Percentiles rank a stretch among this genome's conserved stretches.
These are phyloP conservation scores for Suillus weaverae DNA, from an alignment of 768 basidiomycete genomes.

Conservation along the genomic window DNA sequence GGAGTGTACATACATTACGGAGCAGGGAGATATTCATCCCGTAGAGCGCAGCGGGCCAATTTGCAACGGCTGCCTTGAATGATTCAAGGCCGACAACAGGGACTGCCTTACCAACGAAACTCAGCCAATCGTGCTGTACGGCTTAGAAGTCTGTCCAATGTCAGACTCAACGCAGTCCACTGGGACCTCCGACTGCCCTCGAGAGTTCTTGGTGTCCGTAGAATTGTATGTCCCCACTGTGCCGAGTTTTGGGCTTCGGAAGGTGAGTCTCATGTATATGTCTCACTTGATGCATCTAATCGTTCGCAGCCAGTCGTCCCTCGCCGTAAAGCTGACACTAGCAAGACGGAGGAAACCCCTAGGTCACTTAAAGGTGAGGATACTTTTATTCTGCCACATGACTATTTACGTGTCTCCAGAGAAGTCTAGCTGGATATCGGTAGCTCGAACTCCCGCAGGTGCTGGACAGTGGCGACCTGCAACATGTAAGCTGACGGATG, in stretches of 20 bases:
- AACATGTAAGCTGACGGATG: conserved; percentile 68
- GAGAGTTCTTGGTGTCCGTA: conserved; percentile 61
- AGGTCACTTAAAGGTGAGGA: conserved; percentile 61
- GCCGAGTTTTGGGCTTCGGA: conserved; percentile 51
- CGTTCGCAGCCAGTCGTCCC: conserved; percentile 41
- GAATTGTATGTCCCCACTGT: conserved; percentile 62
- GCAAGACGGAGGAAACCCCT: conserved; percentile 48
- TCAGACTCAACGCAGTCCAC: conserved; percentile 1
- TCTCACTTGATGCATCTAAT: conserved; percentile 2
- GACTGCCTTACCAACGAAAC: background rate
- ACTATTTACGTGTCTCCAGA: conserved; percentile 41
- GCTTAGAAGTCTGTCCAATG: conserved; percentile 3
- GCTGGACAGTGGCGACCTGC: conserved; percentile 72
- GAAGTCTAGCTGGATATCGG: conserved; percentile 69
- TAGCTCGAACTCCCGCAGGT: conserved; percentile 49
- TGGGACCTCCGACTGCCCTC: conserved; percentile 19
- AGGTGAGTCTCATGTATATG: conserved; percentile 43
- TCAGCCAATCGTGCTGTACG: conserved; percentile 1
- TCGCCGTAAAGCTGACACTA: conserved; percentile 55
- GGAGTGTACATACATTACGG: background rate
- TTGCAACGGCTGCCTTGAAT: background rate
- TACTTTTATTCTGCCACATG: background rate
- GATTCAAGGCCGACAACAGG: background rate
- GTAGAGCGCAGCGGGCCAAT: background rate
- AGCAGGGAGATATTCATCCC: background rate